Conservation (phyloP, 495 filamentous ascomycete species). For the Penicillium cinerascens region DNA sequence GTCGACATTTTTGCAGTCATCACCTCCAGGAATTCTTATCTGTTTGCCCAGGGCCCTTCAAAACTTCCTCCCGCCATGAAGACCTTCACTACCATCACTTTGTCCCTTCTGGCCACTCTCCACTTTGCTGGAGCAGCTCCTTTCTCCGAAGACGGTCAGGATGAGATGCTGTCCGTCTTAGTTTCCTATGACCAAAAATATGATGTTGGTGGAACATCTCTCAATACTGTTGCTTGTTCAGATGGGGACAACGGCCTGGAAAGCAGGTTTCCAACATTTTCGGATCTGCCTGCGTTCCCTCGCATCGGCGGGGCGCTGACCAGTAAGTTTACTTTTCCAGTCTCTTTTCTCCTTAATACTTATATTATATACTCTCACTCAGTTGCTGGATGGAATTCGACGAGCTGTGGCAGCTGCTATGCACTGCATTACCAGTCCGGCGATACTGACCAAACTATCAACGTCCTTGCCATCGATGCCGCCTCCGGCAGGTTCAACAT, state of each 20-base stretch:
- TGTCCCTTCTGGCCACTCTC: constrained; percentile 16
- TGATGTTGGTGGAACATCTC: constrained; percentile 39
- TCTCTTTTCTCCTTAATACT: too few relatives aligned
- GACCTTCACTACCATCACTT: constrained; percentile 16
- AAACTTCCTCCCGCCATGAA: constrained; percentile 14
- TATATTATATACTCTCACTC: too few relatives aligned
- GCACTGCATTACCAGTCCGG: constrained; percentile 48
- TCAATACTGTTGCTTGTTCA: constrained; percentile 59
- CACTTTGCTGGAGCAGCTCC: constrained; percentile 16
- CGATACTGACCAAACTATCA: constrained; percentile 50
- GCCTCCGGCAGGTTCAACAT: constrained; percentile 61
- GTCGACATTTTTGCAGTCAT: neutral
- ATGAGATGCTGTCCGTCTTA: constrained; percentile 22
- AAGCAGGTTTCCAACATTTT: too few relatives aligned
- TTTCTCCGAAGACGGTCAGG: neutral
- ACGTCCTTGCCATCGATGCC: constrained; percentile 66
- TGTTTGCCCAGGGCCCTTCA: neutral
- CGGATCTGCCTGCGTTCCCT: constrained; percentile 51
- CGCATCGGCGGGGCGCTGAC: constrained; percentile 60
- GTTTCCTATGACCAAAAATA: constrained; percentile 39
- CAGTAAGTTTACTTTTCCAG: too few relatives aligned
- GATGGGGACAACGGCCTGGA: constrained; percentile 58
- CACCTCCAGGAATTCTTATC: neutral
- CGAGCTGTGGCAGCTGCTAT: constrained; percentile 70
- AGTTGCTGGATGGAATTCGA: too few relatives aligned